Evolutionary conservation across 2,329 filamentous ascomycete species (phyloP).

Genomic region (Myriangium duriaei): DNA sequence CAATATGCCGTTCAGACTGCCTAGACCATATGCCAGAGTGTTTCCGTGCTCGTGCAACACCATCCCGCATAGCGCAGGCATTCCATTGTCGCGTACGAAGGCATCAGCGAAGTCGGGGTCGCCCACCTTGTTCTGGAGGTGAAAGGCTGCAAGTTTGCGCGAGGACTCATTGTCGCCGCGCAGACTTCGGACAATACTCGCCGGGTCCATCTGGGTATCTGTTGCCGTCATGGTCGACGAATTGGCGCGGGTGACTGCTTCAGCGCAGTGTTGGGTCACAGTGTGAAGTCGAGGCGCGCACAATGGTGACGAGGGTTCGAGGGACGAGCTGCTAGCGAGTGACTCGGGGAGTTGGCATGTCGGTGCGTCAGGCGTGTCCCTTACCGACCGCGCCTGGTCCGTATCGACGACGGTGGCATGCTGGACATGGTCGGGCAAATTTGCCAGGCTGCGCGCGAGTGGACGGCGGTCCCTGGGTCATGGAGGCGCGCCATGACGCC

Average conservation of each 20-base stretch:
- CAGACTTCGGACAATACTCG: slow-evolving; percentile 39
- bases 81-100: slow-evolving; percentile 81
- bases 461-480: no score
- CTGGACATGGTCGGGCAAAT: no score
- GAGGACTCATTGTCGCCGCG: slow-evolving; percentile 67
- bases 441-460: no score
- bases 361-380: no score
- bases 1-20: slow-evolving; percentile 72
- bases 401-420: no score
- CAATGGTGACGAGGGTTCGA: no score
- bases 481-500: no score
- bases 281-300: no score
- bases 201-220: slow-evolving; percentile 23
- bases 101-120: slow-evolving; percentile 94
- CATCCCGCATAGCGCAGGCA: slow-evolving; percentile 67
- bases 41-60: slow-evolving; percentile 82
- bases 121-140: slow-evolving; percentile 87
- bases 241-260: neutral
- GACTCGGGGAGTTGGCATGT: no score
- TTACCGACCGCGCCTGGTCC: no score
- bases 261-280: no score
- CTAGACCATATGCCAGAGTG: slow-evolving; percentile 87
- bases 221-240: slow-evolving; percentile 12
- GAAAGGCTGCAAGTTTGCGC: slow-evolving; percentile 98
- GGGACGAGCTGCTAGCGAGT: no score